Conservation (phyloP, 106 monocot genomes). For the Posidonia australis region DNA sequence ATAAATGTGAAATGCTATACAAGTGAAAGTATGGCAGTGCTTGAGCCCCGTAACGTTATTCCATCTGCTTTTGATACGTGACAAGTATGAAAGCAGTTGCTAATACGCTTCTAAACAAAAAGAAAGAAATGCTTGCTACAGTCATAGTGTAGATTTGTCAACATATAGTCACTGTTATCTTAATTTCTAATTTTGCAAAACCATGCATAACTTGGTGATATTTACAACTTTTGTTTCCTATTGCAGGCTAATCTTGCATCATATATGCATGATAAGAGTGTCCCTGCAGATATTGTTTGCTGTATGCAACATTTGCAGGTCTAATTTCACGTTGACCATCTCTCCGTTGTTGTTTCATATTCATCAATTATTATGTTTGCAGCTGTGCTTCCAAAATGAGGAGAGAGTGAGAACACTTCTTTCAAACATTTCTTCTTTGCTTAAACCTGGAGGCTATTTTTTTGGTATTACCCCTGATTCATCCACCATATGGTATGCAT, state of each 20-base stretch:
- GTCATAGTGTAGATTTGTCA: too few relatives aligned
- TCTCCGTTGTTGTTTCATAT: neutral
- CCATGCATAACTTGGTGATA: neutral
- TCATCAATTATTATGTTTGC: neutral
- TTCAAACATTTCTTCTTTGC: constrained; percentile 65
- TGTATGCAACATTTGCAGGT: constrained; percentile 91
- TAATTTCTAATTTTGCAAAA: neutral
- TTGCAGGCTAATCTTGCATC: constrained; percentile 52
- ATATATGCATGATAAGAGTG: constrained; percentile 56
- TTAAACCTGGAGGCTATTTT: constrained; percentile 94
- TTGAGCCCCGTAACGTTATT: too few relatives aligned
- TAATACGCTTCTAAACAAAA: too few relatives aligned
- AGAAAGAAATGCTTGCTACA: too few relatives aligned
- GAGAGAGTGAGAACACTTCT: constrained; percentile 65
- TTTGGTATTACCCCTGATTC: constrained; percentile 92
- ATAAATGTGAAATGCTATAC: too few relatives aligned
- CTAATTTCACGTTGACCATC: neutral
- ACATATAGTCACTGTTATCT: too few relatives aligned
- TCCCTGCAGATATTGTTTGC: constrained; percentile 76
- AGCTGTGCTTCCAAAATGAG: constrained; percentile 87
- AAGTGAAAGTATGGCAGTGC: too few relatives aligned
- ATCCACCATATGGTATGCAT: constrained; percentile 86
- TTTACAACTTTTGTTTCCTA: neutral
- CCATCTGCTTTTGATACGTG: too few relatives aligned
- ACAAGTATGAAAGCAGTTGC: too few relatives aligned